A percentile compares a stretch with the other conserved stretches of the same genome.
Evolutionary conservation across 768 basidiomycete genomes (phyloP).

Genomic region (Kwoniella shandongensis): DNA sequence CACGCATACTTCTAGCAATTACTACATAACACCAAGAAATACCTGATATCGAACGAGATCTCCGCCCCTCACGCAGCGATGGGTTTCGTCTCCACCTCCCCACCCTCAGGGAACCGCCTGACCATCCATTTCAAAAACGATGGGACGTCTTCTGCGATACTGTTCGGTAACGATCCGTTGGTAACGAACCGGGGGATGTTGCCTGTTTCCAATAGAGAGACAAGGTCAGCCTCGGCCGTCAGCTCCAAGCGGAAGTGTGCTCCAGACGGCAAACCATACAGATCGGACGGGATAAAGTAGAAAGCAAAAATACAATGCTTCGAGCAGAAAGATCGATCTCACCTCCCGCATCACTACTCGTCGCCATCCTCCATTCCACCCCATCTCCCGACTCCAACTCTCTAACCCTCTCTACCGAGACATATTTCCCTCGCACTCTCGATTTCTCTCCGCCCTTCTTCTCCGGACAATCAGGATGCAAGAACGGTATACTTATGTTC

Average conservation of each 20-base stretch:
- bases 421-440: constrained; percentile 47
- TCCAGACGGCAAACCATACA: too few species aligned
- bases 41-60: too few species aligned
- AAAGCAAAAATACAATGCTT: too few species aligned
- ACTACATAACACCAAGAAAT: too few species aligned
- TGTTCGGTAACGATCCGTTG: constrained; percentile 43
- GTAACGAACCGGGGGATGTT: constrained; percentile 50
- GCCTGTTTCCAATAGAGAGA: constrained; percentile 18
- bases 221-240: background rate
- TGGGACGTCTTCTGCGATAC: constrained; percentile 52
- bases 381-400: constrained; percentile 35
- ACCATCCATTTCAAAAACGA: constrained; percentile 49
- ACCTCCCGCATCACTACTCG: constrained; percentile 50
- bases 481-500: constrained; percentile 51
- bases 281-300: too few species aligned
- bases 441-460: constrained; percentile 40
- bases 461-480: constrained; percentile 40
- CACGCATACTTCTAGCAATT: too few species aligned
- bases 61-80: background rate
- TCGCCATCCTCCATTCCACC: constrained; percentile 52
- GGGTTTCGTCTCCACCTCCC: constrained; percentile 8
- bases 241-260: too few species aligned
- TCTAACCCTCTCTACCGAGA: constrained; percentile 45
- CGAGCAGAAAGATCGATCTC: constrained; percentile 21
- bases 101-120: constrained; percentile 27